Percentiles rank a stretch among this genome's conserved stretches.
Evolutionary conservation across 2,329 filamentous ascomycete genomes (phyloP).

Genomic region (Tolypocladium guangdongense): DNA sequence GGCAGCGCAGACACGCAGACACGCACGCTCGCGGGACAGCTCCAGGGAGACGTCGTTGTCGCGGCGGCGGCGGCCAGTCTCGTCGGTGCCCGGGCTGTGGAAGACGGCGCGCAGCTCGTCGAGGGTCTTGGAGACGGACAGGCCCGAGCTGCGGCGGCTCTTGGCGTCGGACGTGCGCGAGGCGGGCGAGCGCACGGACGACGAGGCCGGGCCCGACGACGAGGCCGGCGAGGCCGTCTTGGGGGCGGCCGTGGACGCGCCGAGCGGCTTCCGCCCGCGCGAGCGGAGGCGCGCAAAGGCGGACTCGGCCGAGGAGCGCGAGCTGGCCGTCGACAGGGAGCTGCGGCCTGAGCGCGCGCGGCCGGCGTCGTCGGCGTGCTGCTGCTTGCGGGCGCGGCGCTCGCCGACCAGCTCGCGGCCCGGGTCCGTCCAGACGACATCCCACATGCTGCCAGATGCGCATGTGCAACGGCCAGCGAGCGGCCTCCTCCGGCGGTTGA

Average conservation of each 20-base stretch:
- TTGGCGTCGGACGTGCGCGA: constrained; percentile 13
- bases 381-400: constrained; percentile 33
- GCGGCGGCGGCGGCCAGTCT: neutral
- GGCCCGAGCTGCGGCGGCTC: constrained; percentile 14
- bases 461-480: no score
- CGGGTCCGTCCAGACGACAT: constrained; percentile 48
- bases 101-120: neutral
- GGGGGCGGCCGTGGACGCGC: constrained; percentile 8
- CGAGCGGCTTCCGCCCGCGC: constrained; percentile 17
- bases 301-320: constrained; percentile 27
- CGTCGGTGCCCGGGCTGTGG: neutral
- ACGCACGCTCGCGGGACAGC: neutral
- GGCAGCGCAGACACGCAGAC: no score
- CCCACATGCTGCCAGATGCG: constrained; percentile 22
- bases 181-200: constrained; percentile 14
- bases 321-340: constrained; percentile 33
- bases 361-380: neutral
- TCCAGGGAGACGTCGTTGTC: neutral
- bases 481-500: no score
- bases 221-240: constrained; percentile 6
- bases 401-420: constrained; percentile 42
- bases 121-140: neutral
- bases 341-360: constrained; percentile 15
- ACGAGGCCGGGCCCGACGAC: constrained; percentile 14
- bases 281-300: constrained; percentile 33